These are phyloP conservation scores for Sphaerosporella brunnea DNA, from an alignment of 495 filamentous ascomycete species.

Conservation along the genomic window DNA sequence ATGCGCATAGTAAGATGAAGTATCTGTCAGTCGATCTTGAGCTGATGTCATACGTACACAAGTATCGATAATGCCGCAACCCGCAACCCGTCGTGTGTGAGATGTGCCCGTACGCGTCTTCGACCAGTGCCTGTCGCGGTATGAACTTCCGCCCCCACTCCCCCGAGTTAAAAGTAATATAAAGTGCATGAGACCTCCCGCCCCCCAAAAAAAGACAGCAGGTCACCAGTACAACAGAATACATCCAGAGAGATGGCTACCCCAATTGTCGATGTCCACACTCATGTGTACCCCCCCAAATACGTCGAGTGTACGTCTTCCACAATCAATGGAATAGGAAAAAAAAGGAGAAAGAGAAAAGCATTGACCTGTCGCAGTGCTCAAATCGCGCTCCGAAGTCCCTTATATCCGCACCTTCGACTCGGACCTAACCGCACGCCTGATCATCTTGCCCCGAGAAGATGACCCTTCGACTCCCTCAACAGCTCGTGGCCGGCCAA, in stretches of 20 bases:
- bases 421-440: constrained; percentile 41
- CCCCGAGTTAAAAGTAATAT: too few species aligned
- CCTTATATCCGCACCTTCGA: constrained; percentile 63
- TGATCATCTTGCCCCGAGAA: constrained; percentile 64
- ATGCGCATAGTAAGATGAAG: too few species aligned
- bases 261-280: constrained; percentile 70
- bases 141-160: too few species aligned
- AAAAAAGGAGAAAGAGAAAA: too few species aligned
- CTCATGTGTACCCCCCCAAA: constrained; percentile 76
- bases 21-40: too few species aligned
- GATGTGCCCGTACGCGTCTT: too few species aligned
- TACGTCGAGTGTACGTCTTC: constrained; percentile 62
- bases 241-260: background rate
- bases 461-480: constrained; percentile 36
- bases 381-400: constrained; percentile 40
- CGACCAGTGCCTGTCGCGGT: too few species aligned
- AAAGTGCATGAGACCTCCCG: too few species aligned
- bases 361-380: constrained; percentile 8
- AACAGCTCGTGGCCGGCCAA: constrained; percentile 30
- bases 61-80: too few species aligned
- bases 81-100: too few species aligned
- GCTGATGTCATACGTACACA: too few species aligned
- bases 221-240: background rate
- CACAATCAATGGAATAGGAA: too few species aligned
- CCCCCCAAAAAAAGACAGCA: background rate